Base-by-base conservation (phyloP, 495 filamentous ascomycete genomes). In the Poronia punctata region DNA sequence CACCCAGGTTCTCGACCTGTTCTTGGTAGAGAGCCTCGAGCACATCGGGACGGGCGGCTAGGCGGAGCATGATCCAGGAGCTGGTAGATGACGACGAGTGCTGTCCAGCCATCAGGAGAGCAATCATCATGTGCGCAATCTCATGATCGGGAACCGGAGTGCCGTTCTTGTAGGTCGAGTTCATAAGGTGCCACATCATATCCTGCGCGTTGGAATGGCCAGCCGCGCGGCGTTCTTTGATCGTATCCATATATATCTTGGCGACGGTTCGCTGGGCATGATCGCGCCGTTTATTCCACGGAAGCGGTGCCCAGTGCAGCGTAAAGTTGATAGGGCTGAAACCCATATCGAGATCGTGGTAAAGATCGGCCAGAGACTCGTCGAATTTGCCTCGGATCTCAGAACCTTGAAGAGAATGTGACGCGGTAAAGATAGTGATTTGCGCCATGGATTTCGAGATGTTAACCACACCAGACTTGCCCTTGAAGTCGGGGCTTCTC, bases 81-180 rank as follows among this genome's bases (percentile, higher is more conserved):
- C 75, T 80, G 31, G 83, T 86, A 5, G 84, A 83, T 27, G 86
- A 86, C 3, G 84, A 88, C 1, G 84, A 88, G 68, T 93, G 86
- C 55, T 93, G 86, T 41, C 86, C 86, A 21, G 84, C 86, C 86
- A 93, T 89, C 7, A 93, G 69, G 17, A 93, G 74, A 0, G 86
- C 84, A 55, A 93, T 93, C 82, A 93, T 88, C 77, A 93, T 88
- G 56, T 90, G 86, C 5, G 86, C 86, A 25, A 90, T 75, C 49
- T 93, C 85, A 45, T 81, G 73, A 57, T 93, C 86, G 8, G 86
- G 80, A 5, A 90, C 68, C 5, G 63, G 60, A 19, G 62, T 68
- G 39, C 83, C 84, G 51, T 84, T 70, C 62, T 87, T 87, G 74
- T 93, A 93, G 2, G 62, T 67, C 42, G 81, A 78, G 54, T 71